Conservation (phyloP, 2,329 filamentous ascomycete species). For the Pseudonectria buxi region DNA sequence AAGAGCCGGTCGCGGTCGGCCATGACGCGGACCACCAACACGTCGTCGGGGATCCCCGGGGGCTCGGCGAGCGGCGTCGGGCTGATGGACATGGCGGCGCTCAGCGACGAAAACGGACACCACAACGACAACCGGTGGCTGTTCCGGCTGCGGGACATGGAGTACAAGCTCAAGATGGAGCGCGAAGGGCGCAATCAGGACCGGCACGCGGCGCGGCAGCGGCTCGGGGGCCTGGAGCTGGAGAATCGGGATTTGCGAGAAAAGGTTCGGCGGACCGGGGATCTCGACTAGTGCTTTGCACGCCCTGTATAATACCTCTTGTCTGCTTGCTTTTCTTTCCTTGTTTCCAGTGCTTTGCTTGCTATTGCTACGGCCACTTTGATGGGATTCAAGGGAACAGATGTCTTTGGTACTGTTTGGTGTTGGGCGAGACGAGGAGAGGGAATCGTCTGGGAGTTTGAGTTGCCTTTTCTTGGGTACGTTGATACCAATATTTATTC, state of each 20-base stretch:
- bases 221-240: constrained; percentile 67
- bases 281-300: constrained; percentile 15
- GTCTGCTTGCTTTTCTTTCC: not conserved
- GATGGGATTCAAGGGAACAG: too few species aligned
- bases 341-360: not conserved
- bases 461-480: too few species aligned
- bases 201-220: constrained; percentile 71
- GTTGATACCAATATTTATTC: too few species aligned
- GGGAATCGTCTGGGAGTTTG: too few species aligned
- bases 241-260: constrained; percentile 66
- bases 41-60: constrained; percentile 21
- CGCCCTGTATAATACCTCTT: not conserved
- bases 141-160: constrained; percentile 76
- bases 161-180: constrained; percentile 83
- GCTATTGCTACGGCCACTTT: too few species aligned
- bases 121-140: constrained; percentile 69
- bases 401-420: too few species aligned
- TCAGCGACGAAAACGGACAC: constrained; percentile 17
- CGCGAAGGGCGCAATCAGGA: constrained; percentile 80
- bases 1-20: constrained; percentile 24
- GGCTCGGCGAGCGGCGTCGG: constrained; percentile 18
- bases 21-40: constrained; percentile 24
- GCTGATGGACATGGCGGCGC: constrained; percentile 22
- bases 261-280: constrained; percentile 43
- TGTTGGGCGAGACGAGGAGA: too few species aligned